Conservation (phyloP, 2,329 filamentous ascomycete species). For the Colletotrichum falcatum region DNA sequence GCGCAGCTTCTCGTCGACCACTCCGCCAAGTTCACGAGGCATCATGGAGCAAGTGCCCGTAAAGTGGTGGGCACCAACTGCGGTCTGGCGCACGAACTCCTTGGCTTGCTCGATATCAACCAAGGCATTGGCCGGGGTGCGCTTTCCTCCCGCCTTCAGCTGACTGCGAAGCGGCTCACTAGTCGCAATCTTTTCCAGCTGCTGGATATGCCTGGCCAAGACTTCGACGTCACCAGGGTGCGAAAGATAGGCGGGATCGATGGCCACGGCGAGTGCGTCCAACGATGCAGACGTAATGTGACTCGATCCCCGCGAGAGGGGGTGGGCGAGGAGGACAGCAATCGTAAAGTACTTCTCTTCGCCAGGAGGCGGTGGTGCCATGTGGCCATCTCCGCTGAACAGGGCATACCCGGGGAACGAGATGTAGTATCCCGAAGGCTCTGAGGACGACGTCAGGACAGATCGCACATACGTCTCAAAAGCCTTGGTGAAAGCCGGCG, state of each 20-base stretch:
- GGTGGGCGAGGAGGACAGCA: conserved; percentile 70
- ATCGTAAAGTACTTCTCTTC: conserved; percentile 63
- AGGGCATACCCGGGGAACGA: conserved; percentile 39
- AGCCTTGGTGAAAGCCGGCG: conserved; percentile 26
- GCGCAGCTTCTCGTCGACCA: conserved; percentile 57
- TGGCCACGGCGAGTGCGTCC: conserved; percentile 46
- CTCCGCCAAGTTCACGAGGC: conserved; percentile 63
- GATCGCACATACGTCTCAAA: conserved; percentile 38
- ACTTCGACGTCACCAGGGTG: conserved; percentile 68
- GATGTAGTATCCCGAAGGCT: conserved; percentile 42
- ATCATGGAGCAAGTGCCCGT: conserved; percentile 63
- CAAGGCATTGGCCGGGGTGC: conserved; percentile 42
- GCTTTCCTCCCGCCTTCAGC: conserved; percentile 53
- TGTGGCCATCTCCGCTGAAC: conserved; percentile 37
- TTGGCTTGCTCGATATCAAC: conserved; percentile 50
- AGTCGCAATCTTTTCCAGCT: conserved; percentile 53
- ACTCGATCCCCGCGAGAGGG: conserved; percentile 69
- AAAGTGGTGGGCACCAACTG: conserved; percentile 59
- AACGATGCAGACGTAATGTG: conserved; percentile 63
- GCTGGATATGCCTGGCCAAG: conserved; percentile 58
- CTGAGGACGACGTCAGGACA: conserved; percentile 32
- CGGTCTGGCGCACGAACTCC: conserved; percentile 50
- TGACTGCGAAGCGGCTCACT: conserved; percentile 56
- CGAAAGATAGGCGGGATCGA: conserved; percentile 67
- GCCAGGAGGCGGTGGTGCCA: conserved; percentile 37